phyloP scores from a whole-genome alignment of 768 basidiomycete genomes.

The Ramaria sp. region DNA sequence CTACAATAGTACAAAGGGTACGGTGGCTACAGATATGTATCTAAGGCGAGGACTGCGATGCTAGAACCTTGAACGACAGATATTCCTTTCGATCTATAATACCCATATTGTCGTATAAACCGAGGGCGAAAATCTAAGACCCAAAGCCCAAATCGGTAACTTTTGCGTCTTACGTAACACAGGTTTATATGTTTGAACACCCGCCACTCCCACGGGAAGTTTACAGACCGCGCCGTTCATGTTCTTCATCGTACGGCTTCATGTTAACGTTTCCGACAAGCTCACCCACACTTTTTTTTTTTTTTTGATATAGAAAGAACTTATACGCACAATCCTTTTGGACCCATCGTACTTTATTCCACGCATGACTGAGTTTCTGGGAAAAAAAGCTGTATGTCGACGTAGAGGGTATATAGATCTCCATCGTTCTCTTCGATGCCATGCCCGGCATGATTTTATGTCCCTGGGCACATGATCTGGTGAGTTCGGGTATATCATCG shows the following conservation, averaged over 20 bases:
- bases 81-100: no score
- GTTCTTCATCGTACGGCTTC: background rate
- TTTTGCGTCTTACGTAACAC: no score
- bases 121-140: no score
- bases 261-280: background rate
- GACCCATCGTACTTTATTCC: constrained; percentile 99
- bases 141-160: no score
- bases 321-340: constrained; percentile 93
- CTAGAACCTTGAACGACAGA: no score
- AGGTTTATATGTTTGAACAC: no score
- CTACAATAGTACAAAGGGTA: no score
- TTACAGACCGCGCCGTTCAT: background rate
- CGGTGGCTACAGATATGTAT: no score
- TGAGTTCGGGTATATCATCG: constrained; percentile 89
- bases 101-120: no score
- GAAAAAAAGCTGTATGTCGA: constrained; percentile 89
- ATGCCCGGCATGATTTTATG: background rate
- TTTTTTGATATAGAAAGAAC: constrained; percentile 96
- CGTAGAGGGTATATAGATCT: constrained; percentile 44
- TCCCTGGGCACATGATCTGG: constrained; percentile 79
- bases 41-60: no score
- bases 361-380: constrained; percentile 86
- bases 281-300: background rate
- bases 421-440: background rate
- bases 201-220: no score